Evolutionary conservation across 306 rosid species (phyloP).

Genomic region (Fragaria iinumae): DNA sequence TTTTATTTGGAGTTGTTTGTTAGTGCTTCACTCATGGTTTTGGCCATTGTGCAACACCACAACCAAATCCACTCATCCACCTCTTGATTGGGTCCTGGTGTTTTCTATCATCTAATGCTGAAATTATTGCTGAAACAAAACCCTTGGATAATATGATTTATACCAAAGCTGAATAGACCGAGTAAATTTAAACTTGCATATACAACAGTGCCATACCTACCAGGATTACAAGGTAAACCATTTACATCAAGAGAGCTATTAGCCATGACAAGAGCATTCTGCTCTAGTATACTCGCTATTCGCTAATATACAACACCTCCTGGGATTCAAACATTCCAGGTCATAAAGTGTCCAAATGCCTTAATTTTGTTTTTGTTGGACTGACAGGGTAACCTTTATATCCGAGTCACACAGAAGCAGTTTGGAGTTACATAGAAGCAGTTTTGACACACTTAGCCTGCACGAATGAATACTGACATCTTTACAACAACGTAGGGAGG

Average conservation of each 20-base stretch:
- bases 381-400: not conserved
- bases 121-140: not conserved
- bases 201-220: constrained; percentile 6
- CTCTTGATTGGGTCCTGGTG: not conserved
- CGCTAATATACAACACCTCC: not conserved
- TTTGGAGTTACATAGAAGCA: not conserved
- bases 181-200: not conserved
- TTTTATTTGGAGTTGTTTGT: not conserved
- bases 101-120: not conserved
- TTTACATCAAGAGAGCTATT: not conserved
- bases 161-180: not conserved
- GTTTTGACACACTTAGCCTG: not conserved
- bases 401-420: not conserved
- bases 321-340: not conserved
- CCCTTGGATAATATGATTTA: not conserved
- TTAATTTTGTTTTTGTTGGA: not conserved
- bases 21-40: not conserved
- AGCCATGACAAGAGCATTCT: not conserved
- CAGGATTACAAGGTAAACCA: not conserved
- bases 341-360: not conserved
- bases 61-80: constrained; percentile 1
- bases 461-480: not conserved
- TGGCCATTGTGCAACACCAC: not conserved
- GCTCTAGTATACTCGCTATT: not conserved
- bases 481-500: not conserved